phyloP scores from a whole-genome alignment of 805 yeast species.

The Kodamaea kakaduensis region DNA sequence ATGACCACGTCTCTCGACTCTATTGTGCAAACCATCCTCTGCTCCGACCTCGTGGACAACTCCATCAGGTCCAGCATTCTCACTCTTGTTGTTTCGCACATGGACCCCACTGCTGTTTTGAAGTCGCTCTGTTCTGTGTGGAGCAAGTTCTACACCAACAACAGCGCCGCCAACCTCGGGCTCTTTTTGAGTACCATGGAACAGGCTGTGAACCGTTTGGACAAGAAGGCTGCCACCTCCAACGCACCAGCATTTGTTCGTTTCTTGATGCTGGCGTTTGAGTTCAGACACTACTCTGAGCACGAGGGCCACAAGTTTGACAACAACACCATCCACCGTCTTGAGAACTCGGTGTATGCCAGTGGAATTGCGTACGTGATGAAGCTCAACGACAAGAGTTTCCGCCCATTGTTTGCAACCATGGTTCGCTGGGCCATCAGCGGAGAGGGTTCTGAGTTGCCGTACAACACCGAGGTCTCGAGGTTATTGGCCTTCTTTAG shows the following conservation, averaged over 20 bases:
- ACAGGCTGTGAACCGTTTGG: slow-evolving; percentile 58
- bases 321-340: slow-evolving; percentile 69
- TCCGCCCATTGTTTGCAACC: slow-evolving; percentile 86
- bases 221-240: slow-evolving; percentile 70
- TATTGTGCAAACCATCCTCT: slow-evolving; percentile 55
- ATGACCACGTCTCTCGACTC: slow-evolving; percentile 64
- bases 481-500: slow-evolving; percentile 74
- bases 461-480: slow-evolving; percentile 45
- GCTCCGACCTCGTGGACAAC: slow-evolving; percentile 55
- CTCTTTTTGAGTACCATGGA: slow-evolving; percentile 67
- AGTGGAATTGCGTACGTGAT: slow-evolving; percentile 75
- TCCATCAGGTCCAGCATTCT: slow-evolving; percentile 59
- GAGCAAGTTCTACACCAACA: slow-evolving; percentile 37
- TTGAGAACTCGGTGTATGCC: slow-evolving; percentile 71
- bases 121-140: slow-evolving; percentile 62
- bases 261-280: slow-evolving; percentile 67
- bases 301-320: slow-evolving; percentile 48
- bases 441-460: slow-evolving; percentile 62
- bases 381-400: slow-evolving; percentile 89
- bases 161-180: slow-evolving; percentile 47
- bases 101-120: slow-evolving; percentile 63
- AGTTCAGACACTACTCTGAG: slow-evolving; percentile 51
- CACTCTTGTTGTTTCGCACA: slow-evolving; percentile 56
- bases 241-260: slow-evolving; percentile 66
- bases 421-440: slow-evolving; percentile 89